A percentile compares a stretch with the other conserved stretches of the same genome.
Evolutionary conservation across 352 stramenopile genomes (phyloP).

Genomic region (Phytophthora foliorum): DNA sequence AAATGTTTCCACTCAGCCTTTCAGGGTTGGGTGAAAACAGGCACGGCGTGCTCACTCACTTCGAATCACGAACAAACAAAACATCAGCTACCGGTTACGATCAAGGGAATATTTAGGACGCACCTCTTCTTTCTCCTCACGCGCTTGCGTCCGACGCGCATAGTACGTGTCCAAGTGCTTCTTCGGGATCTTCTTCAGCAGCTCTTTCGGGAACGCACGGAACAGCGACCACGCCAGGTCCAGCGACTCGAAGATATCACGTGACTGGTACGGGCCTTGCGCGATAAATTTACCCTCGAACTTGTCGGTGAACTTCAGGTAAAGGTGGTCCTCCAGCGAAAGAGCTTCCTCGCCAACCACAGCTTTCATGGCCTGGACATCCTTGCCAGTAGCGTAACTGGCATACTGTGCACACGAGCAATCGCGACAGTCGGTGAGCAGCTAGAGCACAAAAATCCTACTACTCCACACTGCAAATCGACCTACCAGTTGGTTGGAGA

Average conservation of each 20-base stretch:
- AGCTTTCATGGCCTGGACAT: constrained; percentile 99
- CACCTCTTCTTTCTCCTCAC: constrained; percentile 90
- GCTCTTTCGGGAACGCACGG: constrained; percentile 98
- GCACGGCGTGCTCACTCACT: constrained; percentile 27
- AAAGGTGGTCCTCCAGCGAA: constrained; percentile 99
- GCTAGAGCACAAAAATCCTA: not conserved
- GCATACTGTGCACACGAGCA: constrained; percentile 62
- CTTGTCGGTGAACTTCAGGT: constrained; percentile 99
- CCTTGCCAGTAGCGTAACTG: constrained; percentile 94
- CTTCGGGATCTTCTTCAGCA: constrained; percentile 99
- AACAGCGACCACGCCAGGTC: constrained; percentile 99
- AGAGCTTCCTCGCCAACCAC: constrained; percentile 99
- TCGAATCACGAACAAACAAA: constrained; percentile 10
- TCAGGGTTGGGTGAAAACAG: not conserved
- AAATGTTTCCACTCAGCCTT: constrained; percentile 13
- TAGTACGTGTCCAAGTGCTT: constrained; percentile 99
- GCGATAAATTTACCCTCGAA: constrained; percentile 99
- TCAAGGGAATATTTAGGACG: not conserved
- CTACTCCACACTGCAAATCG: constrained; percentile 7
- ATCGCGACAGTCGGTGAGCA: constrained; percentile 6
- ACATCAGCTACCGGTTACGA: constrained; percentile 10
- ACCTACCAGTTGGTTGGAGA: constrained; percentile 99
- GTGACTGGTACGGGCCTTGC: constrained; percentile 97
- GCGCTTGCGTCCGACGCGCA: constrained; percentile 91
- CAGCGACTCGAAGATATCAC: constrained; percentile 99